phyloP scores from a whole-genome alignment of 75 land plant genomes.

The Gnetum montanum region DNA sequence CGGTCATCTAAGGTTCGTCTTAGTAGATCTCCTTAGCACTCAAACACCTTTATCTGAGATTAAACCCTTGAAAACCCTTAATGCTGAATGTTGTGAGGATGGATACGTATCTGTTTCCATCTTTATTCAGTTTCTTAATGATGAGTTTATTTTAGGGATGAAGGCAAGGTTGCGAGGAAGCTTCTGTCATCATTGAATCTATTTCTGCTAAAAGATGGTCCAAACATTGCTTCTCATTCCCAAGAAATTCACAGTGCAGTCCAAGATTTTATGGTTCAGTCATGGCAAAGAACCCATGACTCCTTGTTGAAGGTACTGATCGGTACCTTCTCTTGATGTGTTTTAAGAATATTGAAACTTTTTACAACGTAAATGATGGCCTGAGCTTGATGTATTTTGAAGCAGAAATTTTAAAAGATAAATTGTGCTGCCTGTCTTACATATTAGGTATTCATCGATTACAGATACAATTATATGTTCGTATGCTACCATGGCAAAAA shows the following conservation, averaged over 20 bases:
- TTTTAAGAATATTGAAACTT: too few relatives aligned
- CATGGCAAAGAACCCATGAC: constrained; percentile 81
- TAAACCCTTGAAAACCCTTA: too few relatives aligned
- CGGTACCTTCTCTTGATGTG: neutral
- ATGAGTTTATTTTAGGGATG: constrained; percentile 41
- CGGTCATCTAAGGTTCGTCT: constrained; percentile 51
- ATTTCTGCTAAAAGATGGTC: constrained; percentile 73
- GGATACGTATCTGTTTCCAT: too few relatives aligned
- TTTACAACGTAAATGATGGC: too few relatives aligned
- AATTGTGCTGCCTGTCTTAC: too few relatives aligned
- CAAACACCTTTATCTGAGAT: neutral
- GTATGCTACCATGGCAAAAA: too few relatives aligned
- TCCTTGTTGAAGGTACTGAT: constrained; percentile 59
- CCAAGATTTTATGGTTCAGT: constrained; percentile 50
- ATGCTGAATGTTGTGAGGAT: too few relatives aligned
- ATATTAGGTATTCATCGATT: too few relatives aligned
- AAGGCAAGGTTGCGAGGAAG: constrained; percentile 72
- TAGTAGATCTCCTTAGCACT: neutral
- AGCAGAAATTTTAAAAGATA: too few relatives aligned
- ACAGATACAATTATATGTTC: too few relatives aligned
- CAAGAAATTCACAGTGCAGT: constrained; percentile 56
- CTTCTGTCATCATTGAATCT: constrained; percentile 69
- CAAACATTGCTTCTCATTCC: constrained; percentile 51
- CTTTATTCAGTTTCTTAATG: neutral
- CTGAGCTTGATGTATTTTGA: too few relatives aligned